These are phyloP conservation scores for Ustilago vetiveriae DNA, from an alignment of 1,284 basidiomycete species.

Conservation along the genomic window DNA sequence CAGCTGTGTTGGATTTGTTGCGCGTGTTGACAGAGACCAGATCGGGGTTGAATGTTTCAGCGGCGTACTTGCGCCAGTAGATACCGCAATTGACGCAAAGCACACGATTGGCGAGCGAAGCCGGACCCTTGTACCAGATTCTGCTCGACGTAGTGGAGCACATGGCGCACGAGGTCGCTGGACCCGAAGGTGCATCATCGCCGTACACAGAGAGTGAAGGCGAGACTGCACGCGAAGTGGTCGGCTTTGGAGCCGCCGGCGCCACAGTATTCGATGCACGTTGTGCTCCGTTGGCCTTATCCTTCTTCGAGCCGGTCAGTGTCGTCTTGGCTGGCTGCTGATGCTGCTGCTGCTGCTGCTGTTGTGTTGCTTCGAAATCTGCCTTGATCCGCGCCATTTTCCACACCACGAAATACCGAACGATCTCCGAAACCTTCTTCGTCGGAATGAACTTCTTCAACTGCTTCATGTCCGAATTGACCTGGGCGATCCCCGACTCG, in stretches of 20 bases:
- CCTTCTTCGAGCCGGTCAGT: slow-evolving; percentile 9
- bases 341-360: slow-evolving; percentile 14
- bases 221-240: slow-evolving; percentile 55
- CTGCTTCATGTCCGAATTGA: slow-evolving; percentile 80
- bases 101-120: slow-evolving; percentile 50
- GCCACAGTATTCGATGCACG: slow-evolving; percentile 5
- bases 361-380: slow-evolving; percentile 27
- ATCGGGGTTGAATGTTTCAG: slow-evolving; percentile 54
- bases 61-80: slow-evolving; percentile 66
- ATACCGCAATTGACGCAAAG: slow-evolving; percentile 64
- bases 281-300: slow-evolving; percentile 22
- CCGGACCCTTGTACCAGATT: slow-evolving; percentile 64
- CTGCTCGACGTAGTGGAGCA: slow-evolving; percentile 53
- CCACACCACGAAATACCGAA: slow-evolving; percentile 85
- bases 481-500: slow-evolving; percentile 76
- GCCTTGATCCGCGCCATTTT: slow-evolving; percentile 72
- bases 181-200: slow-evolving; percentile 30
- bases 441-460: slow-evolving; percentile 79
- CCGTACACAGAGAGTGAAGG: slow-evolving; percentile 54
- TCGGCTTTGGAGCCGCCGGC: slow-evolving; percentile 25
- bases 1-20: slow-evolving; percentile 48
- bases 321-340: slow-evolving; percentile 9
- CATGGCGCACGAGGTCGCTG: slow-evolving; percentile 52
- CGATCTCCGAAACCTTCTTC: slow-evolving; percentile 78
- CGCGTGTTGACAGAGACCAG: slow-evolving; percentile 50